These are phyloP conservation scores for Neobulgaria alba DNA, from an alignment of 2,329 filamentous ascomycete species.

Conservation along the genomic window DNA sequence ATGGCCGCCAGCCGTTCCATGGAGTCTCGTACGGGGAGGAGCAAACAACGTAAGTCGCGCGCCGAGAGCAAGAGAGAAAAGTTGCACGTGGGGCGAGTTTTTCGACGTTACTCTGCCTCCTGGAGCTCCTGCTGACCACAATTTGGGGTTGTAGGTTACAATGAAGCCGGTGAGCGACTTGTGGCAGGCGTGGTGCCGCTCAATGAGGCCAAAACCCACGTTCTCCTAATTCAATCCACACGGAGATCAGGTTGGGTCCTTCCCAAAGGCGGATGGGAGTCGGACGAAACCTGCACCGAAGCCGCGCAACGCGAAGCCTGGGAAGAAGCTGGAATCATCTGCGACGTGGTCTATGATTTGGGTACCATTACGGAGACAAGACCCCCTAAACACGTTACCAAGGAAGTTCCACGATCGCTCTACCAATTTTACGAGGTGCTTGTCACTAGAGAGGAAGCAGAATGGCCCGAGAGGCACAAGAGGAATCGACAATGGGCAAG, in stretches of 20 bases:
- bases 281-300: constrained; percentile 78
- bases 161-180: constrained; percentile 81
- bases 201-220: constrained; percentile 74
- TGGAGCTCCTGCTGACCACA: constrained; percentile 23
- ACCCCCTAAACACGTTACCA: constrained; percentile 64
- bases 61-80: constrained; percentile 7
- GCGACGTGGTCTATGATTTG: constrained; percentile 76
- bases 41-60: constrained; percentile 67
- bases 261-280: constrained; percentile 96
- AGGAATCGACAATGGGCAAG: constrained; percentile 84
- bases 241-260: constrained; percentile 90
- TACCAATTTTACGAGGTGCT: constrained; percentile 82
- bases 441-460: constrained; percentile 74
- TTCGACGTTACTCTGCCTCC: constrained; percentile 10
- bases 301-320: constrained; percentile 88
- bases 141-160: constrained; percentile 62
- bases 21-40: constrained; percentile 69
- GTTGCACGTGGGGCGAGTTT: constrained; percentile 12
- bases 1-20: constrained; percentile 43
- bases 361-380: constrained; percentile 80
- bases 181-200: constrained; percentile 92
- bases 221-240: constrained; percentile 89
- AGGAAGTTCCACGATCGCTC: constrained; percentile 50
- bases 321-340: constrained; percentile 93
- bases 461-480: constrained; percentile 95